Evolutionary conservation across 2,329 filamentous ascomycete species (phyloP), one percentile per base, ranked within the genome.

Genomic region (Hymenoscyphus infarciens): DNA sequence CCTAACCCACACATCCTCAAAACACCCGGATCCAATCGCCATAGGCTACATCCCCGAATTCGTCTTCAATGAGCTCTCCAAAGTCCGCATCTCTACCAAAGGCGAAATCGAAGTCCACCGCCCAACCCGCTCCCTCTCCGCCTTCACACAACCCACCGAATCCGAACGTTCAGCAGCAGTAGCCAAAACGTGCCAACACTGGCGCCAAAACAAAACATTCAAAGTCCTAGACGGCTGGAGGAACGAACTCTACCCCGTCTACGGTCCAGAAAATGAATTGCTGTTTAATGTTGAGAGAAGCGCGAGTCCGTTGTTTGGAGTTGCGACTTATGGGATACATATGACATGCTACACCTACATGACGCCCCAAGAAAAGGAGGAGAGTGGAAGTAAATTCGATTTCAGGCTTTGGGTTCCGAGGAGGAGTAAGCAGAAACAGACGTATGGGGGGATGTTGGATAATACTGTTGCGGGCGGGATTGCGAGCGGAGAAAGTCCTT

Each of bases 391-490:
- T 53, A 75, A 65, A 45, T 75, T 82, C 59, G 88, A 87, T 19
- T 77, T 96, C 54, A 88, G 86, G 71, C 81, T 99, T 49, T 98
- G 95, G 94, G 85, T 96, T 1, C 90, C 95, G 3, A 83, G 87
- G 55, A 83, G 95, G 10, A 85, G 92, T 13, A 81, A 80, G 58
- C 84, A 80, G 63, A 99, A 98, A 80, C 86, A 90, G 68, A 97
- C 92, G 0, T 99, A 94, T 73, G 88, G 89, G 0, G 84, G 89
- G n/a, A 93, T 97, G 72, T 81, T 99, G 68, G 95, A 99, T 76
- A 99, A 98, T 75, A 92, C 92, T 1, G 95, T 96, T 6, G 95
- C 93, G 0, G 88, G 88, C 0, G 88, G 92, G 0, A 87, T 98
- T 68, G 87, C 89, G 74, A 90, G 91, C 0, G 89, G 88, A 15